Base-by-base conservation (phyloP, 148 eudicot species). In the Silene conica region DNA sequence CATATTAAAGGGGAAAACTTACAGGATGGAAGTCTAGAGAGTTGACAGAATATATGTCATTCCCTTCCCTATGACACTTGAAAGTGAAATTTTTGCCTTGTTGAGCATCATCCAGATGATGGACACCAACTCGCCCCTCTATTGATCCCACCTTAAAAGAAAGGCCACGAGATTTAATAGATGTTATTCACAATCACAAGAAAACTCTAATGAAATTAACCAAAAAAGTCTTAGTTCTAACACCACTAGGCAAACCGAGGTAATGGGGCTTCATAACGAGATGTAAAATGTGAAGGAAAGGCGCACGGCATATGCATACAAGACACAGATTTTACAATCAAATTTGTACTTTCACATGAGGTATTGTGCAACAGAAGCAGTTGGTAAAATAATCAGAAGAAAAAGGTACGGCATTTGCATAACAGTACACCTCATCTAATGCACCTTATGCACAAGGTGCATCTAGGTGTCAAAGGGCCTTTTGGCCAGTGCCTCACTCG, bases 61-160 rank as follows among this genome's bases (percentile, higher is more conserved):
- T 87, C 78, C 87, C 88, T 19, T 91, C 98, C 82, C 98, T 87
- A 73, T 93, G 98, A 72, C 98, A 93, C 85, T 93, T 93, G 88
- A 93, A 93, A 74, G 98, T 93, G 67, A 93, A 93, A 71, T 91
- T 93, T 81, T 91, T 91, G 82, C 82, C 75, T 73, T 85, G 85
- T 59, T 85, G 97, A n/a, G 94, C 65, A 79, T 93, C 98, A 81
- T 93, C 98, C 72, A 93, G 86, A 83, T 93, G 97, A 82, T 93
- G 98, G 23, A 93, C 97, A 56, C 98, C 98, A 82, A 93, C 98
- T 76, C 97, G 83, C 50, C 98, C 98, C 81, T 93, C 98, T 73
- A 93, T 93, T 61, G 98, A 93, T 48, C 98, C 98, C 81, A 93
- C 90, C 98, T 93, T 52, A 55, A 80, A 16, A 62, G 55, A 46